These are phyloP conservation scores for Phytopythium litorale DNA, from an alignment of 352 stramenopile species.

Conservation along the genomic window DNA sequence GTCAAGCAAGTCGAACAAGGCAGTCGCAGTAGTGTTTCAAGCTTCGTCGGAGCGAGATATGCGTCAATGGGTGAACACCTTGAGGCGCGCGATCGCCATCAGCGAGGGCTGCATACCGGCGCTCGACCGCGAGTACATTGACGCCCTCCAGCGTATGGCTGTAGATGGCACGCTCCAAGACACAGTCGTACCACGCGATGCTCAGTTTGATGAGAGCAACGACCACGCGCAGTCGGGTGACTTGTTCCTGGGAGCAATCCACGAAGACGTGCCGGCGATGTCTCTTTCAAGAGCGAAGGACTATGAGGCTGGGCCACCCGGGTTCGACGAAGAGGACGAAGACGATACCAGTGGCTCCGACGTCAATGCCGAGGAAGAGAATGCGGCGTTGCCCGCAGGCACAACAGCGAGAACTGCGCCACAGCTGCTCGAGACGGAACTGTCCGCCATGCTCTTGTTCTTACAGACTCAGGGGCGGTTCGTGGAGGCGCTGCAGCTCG, in stretches of 20 bases:
- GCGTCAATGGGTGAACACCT: conserved; percentile 48
- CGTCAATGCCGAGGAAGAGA: conserved; percentile 10
- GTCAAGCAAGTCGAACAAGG: neutral
- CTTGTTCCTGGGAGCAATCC: neutral
- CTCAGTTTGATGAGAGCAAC: neutral
- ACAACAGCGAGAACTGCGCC: neutral
- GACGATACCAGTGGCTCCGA: conserved; percentile 3
- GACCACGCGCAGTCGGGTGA: neutral
- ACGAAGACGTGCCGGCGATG: neutral
- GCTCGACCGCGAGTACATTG: conserved; percentile 33
- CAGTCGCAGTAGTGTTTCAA: conserved; percentile 49
- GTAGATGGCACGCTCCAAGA: conserved; percentile 43
- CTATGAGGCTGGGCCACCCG: conserved; percentile 15
- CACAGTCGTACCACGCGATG: neutral
- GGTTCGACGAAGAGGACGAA: conserved; percentile 28
- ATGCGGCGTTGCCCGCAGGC: neutral
- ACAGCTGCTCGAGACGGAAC: conserved; percentile 33
- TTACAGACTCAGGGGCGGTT: conserved; percentile 59
- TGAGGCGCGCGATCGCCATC: conserved; percentile 70
- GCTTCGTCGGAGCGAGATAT: conserved; percentile 42
- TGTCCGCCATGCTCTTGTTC: conserved; percentile 56
- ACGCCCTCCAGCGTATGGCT: conserved; percentile 47
- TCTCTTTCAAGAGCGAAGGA: neutral
- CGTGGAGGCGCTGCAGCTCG: conserved; percentile 72
- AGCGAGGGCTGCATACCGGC: conserved; percentile 55